A percentile compares a stretch with the other conserved stretches of the same genome.
These are phyloP conservation scores for Albugo laibachii DNA, from an alignment of 352 stramenopile genomes.

Conservation along the genomic window DNA sequence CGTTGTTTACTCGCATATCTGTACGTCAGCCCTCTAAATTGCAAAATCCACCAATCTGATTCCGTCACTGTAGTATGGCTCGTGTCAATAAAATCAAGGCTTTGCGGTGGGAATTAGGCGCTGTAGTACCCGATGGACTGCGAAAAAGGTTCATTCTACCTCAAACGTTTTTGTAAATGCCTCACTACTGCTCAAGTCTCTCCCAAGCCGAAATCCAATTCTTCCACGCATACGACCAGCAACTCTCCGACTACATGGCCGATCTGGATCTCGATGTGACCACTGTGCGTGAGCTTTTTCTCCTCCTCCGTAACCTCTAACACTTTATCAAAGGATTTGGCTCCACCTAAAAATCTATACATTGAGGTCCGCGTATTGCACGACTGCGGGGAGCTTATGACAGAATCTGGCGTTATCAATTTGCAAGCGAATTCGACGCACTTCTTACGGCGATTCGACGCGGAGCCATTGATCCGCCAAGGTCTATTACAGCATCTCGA, in stretches of 20 bases:
- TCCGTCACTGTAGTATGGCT: background rate
- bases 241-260: conserved; percentile 81
- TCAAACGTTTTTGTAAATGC: background rate
- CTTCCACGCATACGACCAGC: conserved; percentile 81
- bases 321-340: conserved; percentile 25
- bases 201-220: conserved; percentile 74
- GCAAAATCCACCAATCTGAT: too few species aligned
- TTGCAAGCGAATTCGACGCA: conserved; percentile 75
- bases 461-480: conserved; percentile 70
- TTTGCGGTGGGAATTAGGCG: conserved; percentile 79
- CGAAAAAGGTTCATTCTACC: conserved; percentile 27
- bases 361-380: conserved; percentile 78
- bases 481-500: conserved; percentile 72
- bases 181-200: conserved; percentile 18
- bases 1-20: conserved; percentile 75
- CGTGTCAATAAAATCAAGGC: conserved; percentile 78
- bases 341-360: conserved; percentile 81
- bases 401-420: conserved; percentile 75
- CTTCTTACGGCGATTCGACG: conserved; percentile 71
- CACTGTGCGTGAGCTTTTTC: conserved; percentile 20
- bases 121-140: conserved; percentile 59
- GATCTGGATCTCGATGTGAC: conserved; percentile 75
- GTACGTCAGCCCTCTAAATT: conserved; percentile 8
- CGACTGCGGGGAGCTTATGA: conserved; percentile 83
- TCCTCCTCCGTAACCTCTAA: background rate